Evolutionary conservation across 2,329 filamentous ascomycete genomes (phyloP), one percentile per base, ranked within the genome.

Genomic region (Furcasterigmium sp.): DNA sequence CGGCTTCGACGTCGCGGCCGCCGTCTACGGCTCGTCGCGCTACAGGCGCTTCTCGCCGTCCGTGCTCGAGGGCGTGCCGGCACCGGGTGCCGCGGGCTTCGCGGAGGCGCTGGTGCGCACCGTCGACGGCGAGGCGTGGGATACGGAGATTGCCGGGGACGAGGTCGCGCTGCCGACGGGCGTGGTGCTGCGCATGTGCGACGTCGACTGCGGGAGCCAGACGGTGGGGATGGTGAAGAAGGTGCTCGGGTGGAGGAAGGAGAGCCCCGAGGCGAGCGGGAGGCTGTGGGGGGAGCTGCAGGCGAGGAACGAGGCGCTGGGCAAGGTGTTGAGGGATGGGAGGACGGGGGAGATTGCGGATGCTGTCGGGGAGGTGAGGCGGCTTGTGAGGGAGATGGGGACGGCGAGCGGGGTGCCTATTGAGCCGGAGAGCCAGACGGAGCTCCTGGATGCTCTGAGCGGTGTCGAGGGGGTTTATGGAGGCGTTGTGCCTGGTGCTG

Each of bases 181-280:
- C 1, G 69, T 95, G 52, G 78, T 85, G 19, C 72, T 97, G 52
- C 79, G 94, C 47, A 93, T 98, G 84, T 95, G 90, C 58, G 93
- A 98, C 59, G 93, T 98, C 7, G 88, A 94, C 60, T 95, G 91
- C 59, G 93, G 93, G 25, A 91, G 85, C 39, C 80, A 95, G 69
- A 97, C 91, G 8, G 91, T 95, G 0, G 80, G 89, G 13, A 97
- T 98, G 93, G 93, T 96, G 29, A 95, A 91, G 68, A 80, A 87
- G 59, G 87, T 98, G 13, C 73, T 97, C 3, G 76, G 78, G 25
- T 98, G 93, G 93, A 75, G 86, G 41, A 77, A 78, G 39, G 65
- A 75, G 38, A 80, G 88, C 17, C 67, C 73, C 0, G 73, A 74
- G 3, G 77, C 74, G n/a, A 83, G 90, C 2, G 78, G 80, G 48